phyloP scores from a whole-genome alignment of 2,329 filamentous ascomycete species.

The Ophiostoma sp. region DNA sequence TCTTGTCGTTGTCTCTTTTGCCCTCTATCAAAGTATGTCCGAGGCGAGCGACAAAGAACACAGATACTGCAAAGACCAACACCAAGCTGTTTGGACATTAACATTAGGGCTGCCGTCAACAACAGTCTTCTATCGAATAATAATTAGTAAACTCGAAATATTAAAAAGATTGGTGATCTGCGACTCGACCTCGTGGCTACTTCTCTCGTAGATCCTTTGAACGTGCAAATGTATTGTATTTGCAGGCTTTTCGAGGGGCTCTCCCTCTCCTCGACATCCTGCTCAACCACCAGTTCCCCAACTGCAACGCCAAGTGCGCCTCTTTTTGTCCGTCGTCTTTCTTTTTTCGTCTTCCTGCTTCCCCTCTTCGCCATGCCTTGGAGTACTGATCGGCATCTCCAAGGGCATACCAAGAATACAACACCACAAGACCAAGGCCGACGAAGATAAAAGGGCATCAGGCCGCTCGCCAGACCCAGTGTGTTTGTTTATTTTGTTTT shows the following conservation, averaged over 20 bases:
- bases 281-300: not conserved
- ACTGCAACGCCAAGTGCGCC: not conserved
- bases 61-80: not conserved
- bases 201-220: too few relatives aligned
- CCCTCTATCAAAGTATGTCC: not conserved
- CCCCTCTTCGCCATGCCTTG: not conserved
- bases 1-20: not conserved
- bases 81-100: too few relatives aligned
- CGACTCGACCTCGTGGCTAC: not conserved
- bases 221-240: too few relatives aligned
- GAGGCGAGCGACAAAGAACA: not conserved
- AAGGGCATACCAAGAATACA: not conserved
- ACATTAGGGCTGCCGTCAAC: too few relatives aligned
- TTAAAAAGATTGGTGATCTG: not conserved
- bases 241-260: too few relatives aligned
- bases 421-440: not conserved
- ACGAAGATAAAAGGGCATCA: not conserved
- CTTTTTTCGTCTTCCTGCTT: not conserved
- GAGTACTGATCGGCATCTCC: conserved; percentile 4
- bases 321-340: too few relatives aligned
- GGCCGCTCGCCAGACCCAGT: not conserved
- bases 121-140: too few relatives aligned
- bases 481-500: not conserved
- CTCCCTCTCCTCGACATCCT: too few relatives aligned
- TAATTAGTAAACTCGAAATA: too few relatives aligned